Evolutionary conservation across 345 rosid genomes (phyloP).

Genomic region (Hypericum androsaemum): DNA sequence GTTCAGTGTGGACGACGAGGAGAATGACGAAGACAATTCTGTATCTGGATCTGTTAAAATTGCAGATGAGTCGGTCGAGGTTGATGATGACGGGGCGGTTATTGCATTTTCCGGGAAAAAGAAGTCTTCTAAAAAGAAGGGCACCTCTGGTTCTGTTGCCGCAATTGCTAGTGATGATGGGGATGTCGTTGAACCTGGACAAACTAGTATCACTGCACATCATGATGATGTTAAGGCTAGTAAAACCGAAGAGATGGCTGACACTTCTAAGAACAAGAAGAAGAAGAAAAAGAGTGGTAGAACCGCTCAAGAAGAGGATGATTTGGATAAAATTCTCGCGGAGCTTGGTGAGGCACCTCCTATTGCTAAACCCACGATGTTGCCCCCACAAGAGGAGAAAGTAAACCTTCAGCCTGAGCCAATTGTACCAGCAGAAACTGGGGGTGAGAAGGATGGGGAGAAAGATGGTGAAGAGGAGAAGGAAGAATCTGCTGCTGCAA

Average conservation of each 20-base stretch:
- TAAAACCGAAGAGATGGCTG: constrained; percentile 43
- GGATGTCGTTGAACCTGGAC: constrained; percentile 11
- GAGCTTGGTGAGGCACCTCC: constrained; percentile 62
- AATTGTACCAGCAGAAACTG: constrained; percentile 24
- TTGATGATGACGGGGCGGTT: constrained; percentile 26
- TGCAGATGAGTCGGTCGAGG: constrained; percentile 13
- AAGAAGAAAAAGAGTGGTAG: constrained; percentile 76
- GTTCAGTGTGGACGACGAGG: constrained; percentile 35
- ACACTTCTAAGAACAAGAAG: constrained; percentile 67
- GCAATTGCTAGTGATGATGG: constrained; percentile 24
- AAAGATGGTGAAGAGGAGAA: constrained; percentile 70
- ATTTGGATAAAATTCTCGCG: constrained; percentile 87
- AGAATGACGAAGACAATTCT: constrained; percentile 30
- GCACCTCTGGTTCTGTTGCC: constrained; percentile 30
- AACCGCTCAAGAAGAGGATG: constrained; percentile 89
- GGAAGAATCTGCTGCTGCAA: constrained; percentile 68
- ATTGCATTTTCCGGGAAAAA: constrained; percentile 55
- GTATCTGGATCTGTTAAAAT: constrained; percentile 18
- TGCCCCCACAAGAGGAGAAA: constrained; percentile 40
- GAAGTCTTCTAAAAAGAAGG: constrained; percentile 63
- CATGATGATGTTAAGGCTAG: constrained; percentile 19
- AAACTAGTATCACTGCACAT: constrained; percentile 14
- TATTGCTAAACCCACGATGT: constrained; percentile 27
- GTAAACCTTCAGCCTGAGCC: constrained; percentile 40
- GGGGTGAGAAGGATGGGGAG: constrained; percentile 58